Evolutionary conservation across 2,329 filamentous ascomycete species (phyloP), one percentile per base, ranked within the genome.

Genomic region (Trichoderma koningii): DNA sequence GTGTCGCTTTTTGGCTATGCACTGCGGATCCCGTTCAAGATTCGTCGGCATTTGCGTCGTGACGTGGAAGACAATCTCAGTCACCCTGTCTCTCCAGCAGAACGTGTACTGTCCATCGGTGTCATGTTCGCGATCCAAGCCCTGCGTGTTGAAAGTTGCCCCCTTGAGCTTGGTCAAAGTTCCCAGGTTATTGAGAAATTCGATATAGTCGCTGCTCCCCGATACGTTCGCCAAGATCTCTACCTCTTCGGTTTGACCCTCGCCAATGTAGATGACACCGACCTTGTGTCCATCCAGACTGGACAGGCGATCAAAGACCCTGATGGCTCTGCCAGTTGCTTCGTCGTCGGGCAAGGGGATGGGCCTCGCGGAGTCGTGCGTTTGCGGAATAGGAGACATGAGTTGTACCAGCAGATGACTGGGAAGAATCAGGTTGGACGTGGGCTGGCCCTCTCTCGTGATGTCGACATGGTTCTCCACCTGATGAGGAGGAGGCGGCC

Each of bases 31-130:
- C 34, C 86, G 83, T 62, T 92, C 87, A 15, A 89, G 80, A 73
- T 96, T 86, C 10, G 92, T 97, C 1, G 95, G 95, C 95, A 99
- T 99, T 83, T 98, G 93, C 4, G 94, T 99, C 5, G 91, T 92
- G 63, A 98, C 89, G 74, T 98, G 95, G 77, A 96, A 99, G 34
- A 98, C 89, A 51, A 99, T 91, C 75, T 98, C 95, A 5, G 93
- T 95, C 65, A 97, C 92, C 50, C 93, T 86, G 75, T 98, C 95
- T 67, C 93, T 90, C 93, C 95, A 99, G 72, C 92, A 94, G 73
- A 94, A 93, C 0, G 93, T 92, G 75, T 90, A 92, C 72, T 93
- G 86, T 38, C 95, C 95, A 75, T 99, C 95, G 1, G 83, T 83
- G 71, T 94, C 89, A 70, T 88, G 85, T 67, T 87, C 83, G 34